Evolutionary conservation across 2,329 filamentous ascomycete genomes (phyloP), one percentile per base, ranked within the genome.

Genomic region (Ophiostoma sp.): DNA sequence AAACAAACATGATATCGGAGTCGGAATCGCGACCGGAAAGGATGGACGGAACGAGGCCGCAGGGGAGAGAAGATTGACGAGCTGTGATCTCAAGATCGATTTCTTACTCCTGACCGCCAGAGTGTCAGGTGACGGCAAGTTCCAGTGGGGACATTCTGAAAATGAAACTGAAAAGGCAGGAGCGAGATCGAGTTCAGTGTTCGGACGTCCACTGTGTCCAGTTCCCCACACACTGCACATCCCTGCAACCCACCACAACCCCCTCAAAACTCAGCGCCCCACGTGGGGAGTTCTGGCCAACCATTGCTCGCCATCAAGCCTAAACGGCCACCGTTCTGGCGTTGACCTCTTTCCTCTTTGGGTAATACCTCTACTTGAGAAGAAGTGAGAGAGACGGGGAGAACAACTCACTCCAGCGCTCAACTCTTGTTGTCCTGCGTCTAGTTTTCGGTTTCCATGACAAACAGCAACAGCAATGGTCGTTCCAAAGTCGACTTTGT

Each of bases 321-420:
- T 28, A 31, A 66, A 48, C 39, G 63, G 39, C 61, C 39, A 31
- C 25, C 25, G 59, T 39, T 42, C 31, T 15, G 33, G 28, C 33
- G n/a, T 15, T 42, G 33, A 17, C 36, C 36, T 64, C 36, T 68
- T 68, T 68, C 63, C 63, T 48, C 25, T 68, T 68, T 68, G 63
- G 63, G 63, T 6, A 52, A 22, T 52, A n/a, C 50, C 6, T 22
- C n/a, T 52, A 52, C 50, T 52, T 50, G 45, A 50, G n/a, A n/a
- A n/a, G n/a, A n/a, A n/a, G n/a, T n/a, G n/a, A 52, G 50, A 52
- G 25, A 25, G n/a, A n/a, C 6, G 50, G 22, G 4, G 15, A 22
- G 50, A 52, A n/a, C 39, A 48, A 48, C 63, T 31, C 42, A 19
- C 8, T 31, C 63, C 31, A 15, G 31, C 63, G 25, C 63, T 9